phyloP scores from a whole-genome alignment of 331 rosid species.

The Spiraea crenata region DNA sequence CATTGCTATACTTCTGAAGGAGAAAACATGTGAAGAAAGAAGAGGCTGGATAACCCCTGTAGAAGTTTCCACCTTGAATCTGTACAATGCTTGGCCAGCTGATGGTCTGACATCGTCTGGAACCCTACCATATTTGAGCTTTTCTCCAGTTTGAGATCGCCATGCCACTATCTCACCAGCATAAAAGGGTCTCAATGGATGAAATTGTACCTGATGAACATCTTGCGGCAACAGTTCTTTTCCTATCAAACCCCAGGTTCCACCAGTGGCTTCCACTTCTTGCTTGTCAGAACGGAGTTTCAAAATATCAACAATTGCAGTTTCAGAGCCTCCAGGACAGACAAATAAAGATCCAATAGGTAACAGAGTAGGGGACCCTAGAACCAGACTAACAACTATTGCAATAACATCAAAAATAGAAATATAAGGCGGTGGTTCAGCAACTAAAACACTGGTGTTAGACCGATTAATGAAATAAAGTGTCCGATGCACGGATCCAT shows the following conservation, averaged over 20 bases:
- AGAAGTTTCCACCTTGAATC: conserved; percentile 74
- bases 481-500: conserved; percentile 56
- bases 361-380: conserved; percentile 81
- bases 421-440: conserved; percentile 83
- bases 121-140: conserved; percentile 83
- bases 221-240: conserved; percentile 85
- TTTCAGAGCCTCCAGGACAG: conserved; percentile 88
- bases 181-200: conserved; percentile 93
- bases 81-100: conserved; percentile 92
- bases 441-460: conserved; percentile 62
- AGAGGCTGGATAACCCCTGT: conserved; percentile 53
- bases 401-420: conserved; percentile 81
- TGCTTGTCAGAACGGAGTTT: conserved; percentile 79
- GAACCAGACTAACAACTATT: conserved; percentile 78
- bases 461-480: conserved; percentile 71
- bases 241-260: conserved; percentile 63
- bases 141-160: conserved; percentile 91
- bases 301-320: conserved; percentile 64
- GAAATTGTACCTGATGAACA: conserved; percentile 88
- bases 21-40: conserved; percentile 86
- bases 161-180: conserved; percentile 98
- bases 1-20: conserved; percentile 74
- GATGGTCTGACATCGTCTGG: conserved; percentile 83
- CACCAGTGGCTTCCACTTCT: conserved; percentile 58
- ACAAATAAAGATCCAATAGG: conserved; percentile 78